phyloP scores from a whole-genome alignment of 371 early-diverging fungal species.

The Apophysomyces elegans region DNA sequence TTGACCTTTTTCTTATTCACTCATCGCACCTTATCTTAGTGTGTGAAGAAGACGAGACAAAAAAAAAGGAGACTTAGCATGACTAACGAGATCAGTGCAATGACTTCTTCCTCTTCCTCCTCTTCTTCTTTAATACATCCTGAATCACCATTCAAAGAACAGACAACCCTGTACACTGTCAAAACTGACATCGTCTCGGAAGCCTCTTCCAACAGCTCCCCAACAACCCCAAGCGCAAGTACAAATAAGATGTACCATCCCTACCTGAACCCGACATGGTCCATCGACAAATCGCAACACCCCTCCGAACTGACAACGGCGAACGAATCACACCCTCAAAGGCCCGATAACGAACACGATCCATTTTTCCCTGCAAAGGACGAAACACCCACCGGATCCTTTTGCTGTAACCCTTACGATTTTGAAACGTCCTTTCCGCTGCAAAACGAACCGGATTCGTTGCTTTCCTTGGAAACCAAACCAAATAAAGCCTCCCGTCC shows the following conservation, averaged over 20 bases:
- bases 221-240: constrained; percentile 1
- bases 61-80: not conserved
- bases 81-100: constrained; percentile 1
- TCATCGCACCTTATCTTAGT: not conserved
- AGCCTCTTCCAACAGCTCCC: constrained; percentile 5
- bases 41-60: not conserved
- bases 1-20: not conserved
- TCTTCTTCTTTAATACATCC: not conserved
- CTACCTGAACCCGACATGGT: constrained; percentile 1
- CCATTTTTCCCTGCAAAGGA: not conserved
- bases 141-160: constrained; percentile 11
- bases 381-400: not conserved
- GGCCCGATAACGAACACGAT: not conserved
- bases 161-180: not conserved
- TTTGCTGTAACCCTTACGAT: not conserved
- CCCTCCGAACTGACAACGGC: not conserved
- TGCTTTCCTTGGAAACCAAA: constrained; percentile 2
- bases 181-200: constrained; percentile 10
- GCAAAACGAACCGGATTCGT: constrained; percentile 3
- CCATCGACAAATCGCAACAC: not conserved
- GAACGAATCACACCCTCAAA: not conserved
- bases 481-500: not conserved
- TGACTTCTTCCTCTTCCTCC: not conserved
- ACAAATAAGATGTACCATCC: constrained; percentile 7
- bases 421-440: constrained; percentile 3